Evolutionary conservation across 768 basidiomycete species (phyloP).

Genomic region (Epithele typhae): DNA sequence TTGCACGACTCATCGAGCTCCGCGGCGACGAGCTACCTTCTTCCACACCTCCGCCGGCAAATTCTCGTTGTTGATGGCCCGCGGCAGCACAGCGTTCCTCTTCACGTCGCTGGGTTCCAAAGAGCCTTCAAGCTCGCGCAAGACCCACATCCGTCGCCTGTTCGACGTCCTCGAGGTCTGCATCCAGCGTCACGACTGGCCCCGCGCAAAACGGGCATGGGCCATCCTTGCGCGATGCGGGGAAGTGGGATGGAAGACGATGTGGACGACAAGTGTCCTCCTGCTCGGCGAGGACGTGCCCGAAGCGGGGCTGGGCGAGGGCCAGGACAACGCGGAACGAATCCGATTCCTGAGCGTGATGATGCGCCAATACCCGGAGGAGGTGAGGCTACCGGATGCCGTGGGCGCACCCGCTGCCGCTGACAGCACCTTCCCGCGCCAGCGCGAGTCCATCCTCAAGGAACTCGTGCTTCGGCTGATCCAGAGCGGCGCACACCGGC

Average conservation of each 20-base stretch:
- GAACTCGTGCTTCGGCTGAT: slow-evolving; percentile 73
- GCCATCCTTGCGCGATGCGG: slow-evolving; percentile 70
- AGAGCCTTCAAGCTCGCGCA: slow-evolving; percentile 49
- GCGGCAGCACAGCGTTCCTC: slow-evolving; percentile 44
- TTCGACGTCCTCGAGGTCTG: slow-evolving; percentile 71
- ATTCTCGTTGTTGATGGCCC: slow-evolving; percentile 8
- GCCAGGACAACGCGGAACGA: slow-evolving; percentile 30
- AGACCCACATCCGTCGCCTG: slow-evolving; percentile 69
- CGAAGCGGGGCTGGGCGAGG: slow-evolving; percentile 21
- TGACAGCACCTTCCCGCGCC: neutral
- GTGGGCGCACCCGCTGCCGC: neutral
- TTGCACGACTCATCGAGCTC: neutral
- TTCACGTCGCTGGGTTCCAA: slow-evolving; percentile 57
- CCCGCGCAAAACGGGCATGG: slow-evolving; percentile 68
- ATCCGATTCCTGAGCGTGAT: slow-evolving; percentile 62
- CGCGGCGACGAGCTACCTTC: neutral
- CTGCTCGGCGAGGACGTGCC: slow-evolving; percentile 36
- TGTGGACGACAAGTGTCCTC: slow-evolving; percentile 67
- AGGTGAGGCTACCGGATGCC: slow-evolving; percentile 40
- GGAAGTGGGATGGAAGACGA: slow-evolving; percentile 67
- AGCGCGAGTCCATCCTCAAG: slow-evolving; percentile 74
- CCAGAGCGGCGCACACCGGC: slow-evolving; percentile 47
- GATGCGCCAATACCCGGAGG: slow-evolving; percentile 65
- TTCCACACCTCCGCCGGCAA: neutral
- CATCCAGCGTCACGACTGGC: slow-evolving; percentile 61